These are phyloP conservation scores for Botryosphaeria agaves DNA, from an alignment of 2,329 filamentous ascomycete genomes.

Conservation along the genomic window DNA sequence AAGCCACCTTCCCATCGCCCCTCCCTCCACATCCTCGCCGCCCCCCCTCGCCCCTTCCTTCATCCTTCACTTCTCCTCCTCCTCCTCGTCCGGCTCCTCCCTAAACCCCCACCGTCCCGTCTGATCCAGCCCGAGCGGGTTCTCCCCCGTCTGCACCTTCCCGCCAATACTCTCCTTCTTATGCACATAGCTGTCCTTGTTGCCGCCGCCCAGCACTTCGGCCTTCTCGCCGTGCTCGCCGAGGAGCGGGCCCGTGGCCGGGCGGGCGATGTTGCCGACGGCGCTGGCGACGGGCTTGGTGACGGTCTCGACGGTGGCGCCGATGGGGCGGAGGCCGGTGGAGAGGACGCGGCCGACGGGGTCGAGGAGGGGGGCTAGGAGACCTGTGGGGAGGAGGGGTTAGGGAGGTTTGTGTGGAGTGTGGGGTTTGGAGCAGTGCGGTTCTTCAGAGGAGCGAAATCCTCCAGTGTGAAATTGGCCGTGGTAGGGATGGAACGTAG, in stretches of 20 bases:
- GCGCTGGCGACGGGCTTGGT: slow-evolving; percentile 8
- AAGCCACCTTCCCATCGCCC: too few species aligned
- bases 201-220: slow-evolving; percentile 20
- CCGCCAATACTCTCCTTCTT: slow-evolving; percentile 19
- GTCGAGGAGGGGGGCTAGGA: slow-evolving; percentile 14
- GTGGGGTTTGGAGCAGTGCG: slow-evolving; percentile 5
- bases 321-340: slow-evolving; percentile 13
- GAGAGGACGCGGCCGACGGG: slow-evolving; percentile 15
- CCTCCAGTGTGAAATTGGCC: too few species aligned
- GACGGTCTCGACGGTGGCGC: slow-evolving; percentile 2
- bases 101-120: slow-evolving; percentile 18
- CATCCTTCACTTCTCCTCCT: too few species aligned
- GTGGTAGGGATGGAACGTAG: too few species aligned
- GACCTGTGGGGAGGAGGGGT: slow-evolving; percentile 8
- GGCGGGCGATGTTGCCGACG: slow-evolving; percentile 14
- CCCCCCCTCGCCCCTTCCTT: too few species aligned
- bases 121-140: slow-evolving; percentile 21
- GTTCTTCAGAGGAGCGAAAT: too few species aligned
- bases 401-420: slow-evolving; percentile 1
- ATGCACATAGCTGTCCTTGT: slow-evolving; percentile 19
- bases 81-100: too few species aligned
- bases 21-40: too few species aligned
- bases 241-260: slow-evolving; percentile 16
- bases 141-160: slow-evolving; percentile 20
- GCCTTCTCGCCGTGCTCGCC: slow-evolving; percentile 17